These are phyloP conservation scores for Saccharomycopsis fibuligera DNA, from an alignment of 805 yeast species.

Conservation along the genomic window DNA sequence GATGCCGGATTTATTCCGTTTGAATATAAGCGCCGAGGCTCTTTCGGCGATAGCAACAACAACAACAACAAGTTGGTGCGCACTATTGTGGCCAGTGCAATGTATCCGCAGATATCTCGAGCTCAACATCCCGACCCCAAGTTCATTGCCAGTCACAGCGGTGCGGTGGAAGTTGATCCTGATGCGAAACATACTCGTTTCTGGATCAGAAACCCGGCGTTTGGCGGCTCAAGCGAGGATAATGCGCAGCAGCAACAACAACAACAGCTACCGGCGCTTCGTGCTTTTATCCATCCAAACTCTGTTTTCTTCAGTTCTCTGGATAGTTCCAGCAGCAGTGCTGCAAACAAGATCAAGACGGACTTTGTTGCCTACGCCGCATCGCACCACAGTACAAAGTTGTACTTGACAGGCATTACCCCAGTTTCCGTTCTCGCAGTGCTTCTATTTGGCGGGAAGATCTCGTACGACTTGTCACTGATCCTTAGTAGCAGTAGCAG, in stretches of 20 bases:
- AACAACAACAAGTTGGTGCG: conserved; percentile 46
- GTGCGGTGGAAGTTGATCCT: conserved; percentile 70
- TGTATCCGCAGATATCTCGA: conserved; percentile 76
- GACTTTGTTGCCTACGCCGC: conserved; percentile 60
- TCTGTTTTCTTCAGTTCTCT: conserved; percentile 61
- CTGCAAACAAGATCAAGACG: conserved; percentile 37
- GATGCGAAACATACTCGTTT: background rate
- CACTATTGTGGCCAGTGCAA: conserved; percentile 71
- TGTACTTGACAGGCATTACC: conserved; percentile 69
- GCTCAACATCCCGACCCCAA: conserved; percentile 80
- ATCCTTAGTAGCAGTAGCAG: conserved; percentile 34
- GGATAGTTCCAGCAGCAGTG: too few species aligned
- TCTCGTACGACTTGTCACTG: conserved; percentile 31
- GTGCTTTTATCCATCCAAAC: conserved; percentile 85
- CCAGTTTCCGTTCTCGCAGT: conserved; percentile 71
- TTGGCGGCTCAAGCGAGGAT: background rate
- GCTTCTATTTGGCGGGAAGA: conserved; percentile 68
- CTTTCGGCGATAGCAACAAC: conserved; percentile 42
- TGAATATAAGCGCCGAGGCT: conserved; percentile 30
- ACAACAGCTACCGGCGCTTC: conserved; percentile 44
- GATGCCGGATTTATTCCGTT: conserved; percentile 75
- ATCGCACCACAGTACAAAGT: conserved; percentile 54
- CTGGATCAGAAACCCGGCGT: background rate
- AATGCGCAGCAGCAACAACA: background rate
- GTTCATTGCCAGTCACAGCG: conserved; percentile 59